Evolutionary conservation across 1,284 basidiomycete genomes (phyloP), one percentile per base, ranked within the genome.

Genomic region (Cryptococcus neoformans): DNA sequence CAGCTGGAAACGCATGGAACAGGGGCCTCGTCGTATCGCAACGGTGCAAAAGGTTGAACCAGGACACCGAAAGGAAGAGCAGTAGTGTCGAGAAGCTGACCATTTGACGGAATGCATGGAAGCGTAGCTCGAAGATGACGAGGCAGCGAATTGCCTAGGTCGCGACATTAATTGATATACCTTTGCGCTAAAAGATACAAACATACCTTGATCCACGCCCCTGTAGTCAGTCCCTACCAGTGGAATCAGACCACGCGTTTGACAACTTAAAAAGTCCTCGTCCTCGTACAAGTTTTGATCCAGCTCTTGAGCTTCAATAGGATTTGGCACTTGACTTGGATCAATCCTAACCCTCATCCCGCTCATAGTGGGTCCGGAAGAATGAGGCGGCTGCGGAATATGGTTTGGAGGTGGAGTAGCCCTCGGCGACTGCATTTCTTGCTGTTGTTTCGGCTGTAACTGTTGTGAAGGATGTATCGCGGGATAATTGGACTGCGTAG

Each of bases 41-140:
- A 81, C 56, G 89, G 87, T 0, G 90, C 90, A 67, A 99, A 94
- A 0, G 96, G 96, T 72, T 97, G 94, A 39, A 98, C 83, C 28
- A 92, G 79, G 1, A 93, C 84, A 7, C 85, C 89, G 46, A 99
- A 79, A 0, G 96, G 96, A 41, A 97, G 83, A 51, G 86, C 84
- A 53, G 92, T 92, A 17, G 92, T 87, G 5, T 83, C 81, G 2
- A 92, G 87, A 3, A 99, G 83, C 54, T 89, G 85, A 12, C 88
- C 86, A 2, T 89, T 87, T 56, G 83, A 83, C 2, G 96, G 96
- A 44, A 99, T 73, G 67, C 82, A 83, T 72, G 87, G 86, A 4
- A 87, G 84, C 5, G 87, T 85, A 45, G 85, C 70, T 2, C 87
- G 81, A 39, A 89, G 75, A 70, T 84, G 86, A 46, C 84, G 82